Conservation (phyloP, 345 rosid species). For the Pseudoturritis turrita region DNA sequence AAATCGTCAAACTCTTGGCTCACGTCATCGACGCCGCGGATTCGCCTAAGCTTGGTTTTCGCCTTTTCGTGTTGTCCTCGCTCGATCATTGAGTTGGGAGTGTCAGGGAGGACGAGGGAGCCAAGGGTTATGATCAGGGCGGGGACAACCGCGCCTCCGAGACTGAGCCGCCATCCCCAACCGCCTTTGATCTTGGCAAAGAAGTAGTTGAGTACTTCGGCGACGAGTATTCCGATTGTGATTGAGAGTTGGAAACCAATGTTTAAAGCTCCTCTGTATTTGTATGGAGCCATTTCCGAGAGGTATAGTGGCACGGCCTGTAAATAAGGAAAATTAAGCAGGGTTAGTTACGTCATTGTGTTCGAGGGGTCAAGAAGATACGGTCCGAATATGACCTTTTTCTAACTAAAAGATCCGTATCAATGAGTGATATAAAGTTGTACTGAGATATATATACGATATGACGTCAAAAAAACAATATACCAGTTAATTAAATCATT, state of each 20-base stretch:
- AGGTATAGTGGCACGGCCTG: constrained; percentile 97
- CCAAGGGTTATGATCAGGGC: constrained; percentile 85
- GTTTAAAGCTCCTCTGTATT: constrained; percentile 84
- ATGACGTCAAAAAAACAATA: constrained; percentile 2
- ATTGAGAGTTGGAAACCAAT: constrained; percentile 90
- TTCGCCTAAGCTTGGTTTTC: constrained; percentile 42
- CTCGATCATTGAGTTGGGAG: constrained; percentile 94
- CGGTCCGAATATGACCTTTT: constrained; percentile 24
- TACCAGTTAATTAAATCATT: not conserved
- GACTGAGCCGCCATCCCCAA: constrained; percentile 93
- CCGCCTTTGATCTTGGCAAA: constrained; percentile 78
- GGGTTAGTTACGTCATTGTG: not conserved
- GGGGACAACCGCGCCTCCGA: constrained; percentile 96
- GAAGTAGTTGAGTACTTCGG: constrained; percentile 78
- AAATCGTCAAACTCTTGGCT: constrained; percentile 77
- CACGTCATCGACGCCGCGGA: constrained; percentile 72
- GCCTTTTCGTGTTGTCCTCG: constrained; percentile 71
- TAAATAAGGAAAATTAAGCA: not conserved
- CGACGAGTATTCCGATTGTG: constrained; percentile 80
- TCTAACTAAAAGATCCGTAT: not conserved
- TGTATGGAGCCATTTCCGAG: constrained; percentile 99
- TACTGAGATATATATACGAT: not conserved
- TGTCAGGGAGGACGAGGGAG: constrained; percentile 79
- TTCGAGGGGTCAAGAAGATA: not conserved
- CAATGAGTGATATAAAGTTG: not conserved